A percentile compares a stretch with the other conserved stretches of the same genome.
Conservation (phyloP, 805 yeast species). For the Wickerhamiella azyma region DNA sequence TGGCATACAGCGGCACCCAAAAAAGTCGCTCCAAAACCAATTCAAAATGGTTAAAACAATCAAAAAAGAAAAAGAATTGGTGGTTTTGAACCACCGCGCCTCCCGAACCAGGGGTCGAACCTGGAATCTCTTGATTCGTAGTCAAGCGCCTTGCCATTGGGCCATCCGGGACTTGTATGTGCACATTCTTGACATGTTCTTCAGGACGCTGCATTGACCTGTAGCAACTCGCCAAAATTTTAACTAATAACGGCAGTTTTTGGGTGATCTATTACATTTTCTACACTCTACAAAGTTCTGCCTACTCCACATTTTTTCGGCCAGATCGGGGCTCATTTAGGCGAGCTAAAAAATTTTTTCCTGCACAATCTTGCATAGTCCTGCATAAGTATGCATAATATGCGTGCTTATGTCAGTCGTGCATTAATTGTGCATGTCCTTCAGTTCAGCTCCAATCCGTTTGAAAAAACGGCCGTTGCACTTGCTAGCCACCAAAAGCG, state of each 20-base stretch:
- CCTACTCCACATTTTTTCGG: no score
- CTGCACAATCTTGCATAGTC: no score
- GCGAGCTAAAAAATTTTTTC: no score
- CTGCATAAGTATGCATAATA: no score
- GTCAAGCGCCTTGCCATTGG: slow-evolving; percentile 8
- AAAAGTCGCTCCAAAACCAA: not conserved
- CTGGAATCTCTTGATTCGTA: slow-evolving; percentile 10
- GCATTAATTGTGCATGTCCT: no score
- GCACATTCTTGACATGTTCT: no score
- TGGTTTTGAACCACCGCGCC: not conserved
- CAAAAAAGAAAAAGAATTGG: not conserved
- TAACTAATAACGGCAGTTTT: not conserved
- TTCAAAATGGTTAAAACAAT: not conserved
- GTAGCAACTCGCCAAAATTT: not conserved
- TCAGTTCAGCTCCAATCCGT: no score
- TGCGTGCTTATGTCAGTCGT: no score
- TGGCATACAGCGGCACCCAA: not conserved
- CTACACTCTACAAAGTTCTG: no score
- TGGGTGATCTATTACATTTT: not conserved
- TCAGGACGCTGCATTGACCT: not conserved
- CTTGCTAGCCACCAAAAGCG: no score
- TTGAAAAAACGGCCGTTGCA: no score
- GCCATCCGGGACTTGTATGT: slow-evolving; percentile 4
- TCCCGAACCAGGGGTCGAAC: slow-evolving; percentile 11
- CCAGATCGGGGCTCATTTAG: no score